Conservation (phyloP, 345 rosid species). For the Lepidium sativum region DNA sequence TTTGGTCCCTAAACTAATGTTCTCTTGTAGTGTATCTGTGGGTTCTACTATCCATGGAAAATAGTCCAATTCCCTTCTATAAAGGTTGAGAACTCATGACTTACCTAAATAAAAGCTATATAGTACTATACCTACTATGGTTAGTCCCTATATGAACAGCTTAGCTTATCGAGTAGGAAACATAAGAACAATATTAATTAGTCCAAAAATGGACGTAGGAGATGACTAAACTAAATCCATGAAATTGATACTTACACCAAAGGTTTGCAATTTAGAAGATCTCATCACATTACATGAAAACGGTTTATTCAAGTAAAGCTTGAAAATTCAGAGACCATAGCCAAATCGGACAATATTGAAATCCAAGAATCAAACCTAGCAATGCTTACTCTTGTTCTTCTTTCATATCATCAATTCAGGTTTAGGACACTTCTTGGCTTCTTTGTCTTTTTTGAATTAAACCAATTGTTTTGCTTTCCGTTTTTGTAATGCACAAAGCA, state of each 20-base stretch:
- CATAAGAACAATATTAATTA: neutral
- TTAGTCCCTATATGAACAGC: neutral
- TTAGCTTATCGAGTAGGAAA: neutral
- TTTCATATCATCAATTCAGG: too few relatives aligned
- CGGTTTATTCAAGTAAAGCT: neutral
- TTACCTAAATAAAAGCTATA: neutral
- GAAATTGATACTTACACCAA: neutral
- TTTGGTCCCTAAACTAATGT: too few relatives aligned
- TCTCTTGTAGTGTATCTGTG: too few relatives aligned
- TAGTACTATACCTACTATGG: neutral
- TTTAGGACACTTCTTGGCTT: too few relatives aligned
- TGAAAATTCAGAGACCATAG: neutral
- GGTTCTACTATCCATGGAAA: too few relatives aligned
- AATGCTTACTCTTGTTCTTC: too few relatives aligned
- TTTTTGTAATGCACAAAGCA: too few relatives aligned
- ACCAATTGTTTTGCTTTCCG: too few relatives aligned
- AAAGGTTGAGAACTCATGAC: too few relatives aligned
- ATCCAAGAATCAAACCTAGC: slow-evolving; percentile 18
- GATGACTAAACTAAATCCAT: neutral
- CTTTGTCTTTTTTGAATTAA: too few relatives aligned
- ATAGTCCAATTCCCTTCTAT: too few relatives aligned
- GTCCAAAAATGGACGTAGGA: neutral
- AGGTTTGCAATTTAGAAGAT: neutral
- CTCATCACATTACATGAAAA: neutral
- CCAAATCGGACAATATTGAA: neutral